Evolutionary conservation across 768 basidiomycete species (phyloP), one percentile per base, ranked within the genome.

Genomic region (Boletus rubescentipes): DNA sequence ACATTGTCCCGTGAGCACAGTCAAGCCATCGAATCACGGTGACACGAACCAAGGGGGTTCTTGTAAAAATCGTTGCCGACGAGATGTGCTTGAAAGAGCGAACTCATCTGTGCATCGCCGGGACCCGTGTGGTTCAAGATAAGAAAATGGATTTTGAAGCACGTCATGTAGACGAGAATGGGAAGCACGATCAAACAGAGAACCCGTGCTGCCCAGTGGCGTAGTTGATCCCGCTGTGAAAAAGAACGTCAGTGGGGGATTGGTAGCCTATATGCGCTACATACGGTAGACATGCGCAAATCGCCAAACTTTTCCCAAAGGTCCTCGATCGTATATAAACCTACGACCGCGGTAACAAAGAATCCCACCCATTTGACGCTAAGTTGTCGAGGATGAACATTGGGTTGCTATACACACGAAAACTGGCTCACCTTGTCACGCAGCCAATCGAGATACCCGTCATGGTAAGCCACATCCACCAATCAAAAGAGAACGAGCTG

Each of bases 271-370:
- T 41, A 16, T 26, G 16, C 47, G 29, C 23, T n/a, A 9, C 92
- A 59, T 71, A 97, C 95, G 54, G 82, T 77, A 29, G 92, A 79
- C 90, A 99, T 94, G 64, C 83, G 87, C 20, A 97, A 77, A 71
- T 99, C 95, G 9, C 96, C 96, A 69, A 98, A 95, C 72, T 98
- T 98, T 40, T 95, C 88, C 96, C 96, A 99, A 9, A 99, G 82
- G 64, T 99, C 97, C 71, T 98, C 95, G 52, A 98, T 83, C 0
- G 97, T 98, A 73, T 99, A 98, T 2, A 97, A 72, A 23, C 97
- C 97, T 36, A 98, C 93, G 46, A 98, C 77, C 9, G 93, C 89
- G 2, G 93, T 98, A 47, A 93, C 92, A 68, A 99, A 99, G 11
- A 97, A 77, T 35, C 97, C 97, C 46, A 99, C 83, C 87, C 92